Evolutionary conservation across 371 early-diverging fungal genomes (phyloP).

Genomic region (Syncephalastrum sp.): DNA sequence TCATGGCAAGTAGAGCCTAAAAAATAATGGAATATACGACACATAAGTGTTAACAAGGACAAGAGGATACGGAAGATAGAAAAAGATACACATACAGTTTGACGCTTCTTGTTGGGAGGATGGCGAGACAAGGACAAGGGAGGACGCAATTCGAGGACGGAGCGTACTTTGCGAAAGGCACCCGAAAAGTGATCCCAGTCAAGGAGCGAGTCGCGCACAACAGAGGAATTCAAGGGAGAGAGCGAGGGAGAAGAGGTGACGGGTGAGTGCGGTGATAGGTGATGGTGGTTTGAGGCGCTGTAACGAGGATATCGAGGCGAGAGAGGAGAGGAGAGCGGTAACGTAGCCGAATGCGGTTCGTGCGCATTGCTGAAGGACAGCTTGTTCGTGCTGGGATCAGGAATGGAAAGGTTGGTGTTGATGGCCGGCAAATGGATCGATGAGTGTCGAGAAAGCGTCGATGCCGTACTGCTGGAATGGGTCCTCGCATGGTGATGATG

Average conservation of each 20-base stretch:
- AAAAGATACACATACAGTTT: neutral
- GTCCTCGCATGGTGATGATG: conserved; percentile 1
- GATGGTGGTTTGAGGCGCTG: neutral
- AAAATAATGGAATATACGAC: neutral
- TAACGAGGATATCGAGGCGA: conserved; percentile 15
- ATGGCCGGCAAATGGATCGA: conserved; percentile 20
- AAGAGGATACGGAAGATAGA: neutral
- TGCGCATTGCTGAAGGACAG: conserved; percentile 10
- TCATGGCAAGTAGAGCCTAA: conserved; percentile 23
- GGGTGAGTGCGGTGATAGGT: neutral
- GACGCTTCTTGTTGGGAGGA: neutral
- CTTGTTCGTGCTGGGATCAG: neutral
- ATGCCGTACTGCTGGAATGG: conserved; percentile 9
- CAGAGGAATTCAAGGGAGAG: too few relatives aligned
- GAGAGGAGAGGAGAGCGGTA: conserved; percentile 11
- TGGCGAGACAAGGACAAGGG: neutral
- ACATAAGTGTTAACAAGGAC: neutral
- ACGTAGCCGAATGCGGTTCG: conserved; percentile 4
- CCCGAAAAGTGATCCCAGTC: neutral
- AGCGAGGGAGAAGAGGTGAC: conserved; percentile 7
- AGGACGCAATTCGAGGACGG: neutral
- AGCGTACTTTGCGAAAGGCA: conserved; percentile 5
- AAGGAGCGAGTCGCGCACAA: too few relatives aligned
- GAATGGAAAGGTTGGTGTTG: conserved; percentile 7
- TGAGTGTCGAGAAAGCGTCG: conserved; percentile 16